Evolutionary conservation across 2,329 filamentous ascomycete genomes (phyloP), one percentile per base, ranked within the genome.

Genomic region (Emmonsia crescens): DNA sequence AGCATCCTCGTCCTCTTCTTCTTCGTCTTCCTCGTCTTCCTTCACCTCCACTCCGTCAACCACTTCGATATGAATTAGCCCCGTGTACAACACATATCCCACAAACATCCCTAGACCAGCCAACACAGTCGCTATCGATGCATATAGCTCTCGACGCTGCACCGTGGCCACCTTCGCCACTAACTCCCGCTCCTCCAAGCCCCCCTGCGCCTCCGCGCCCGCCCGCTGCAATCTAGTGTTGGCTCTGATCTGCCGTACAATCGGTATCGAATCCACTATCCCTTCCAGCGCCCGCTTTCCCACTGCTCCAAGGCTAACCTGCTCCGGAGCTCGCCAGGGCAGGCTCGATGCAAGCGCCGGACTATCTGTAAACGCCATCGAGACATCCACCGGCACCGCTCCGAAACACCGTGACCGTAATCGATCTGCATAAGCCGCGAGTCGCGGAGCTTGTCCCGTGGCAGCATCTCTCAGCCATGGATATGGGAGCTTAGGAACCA

Each of bases 401-500:
- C 77, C 78, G 64, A 77, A 80, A 51, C 75, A 74, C 38, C 67
- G 64, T 5, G 64, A 61, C 33, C 72, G 68, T 65, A 79, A 67
- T 33, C 73, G 73, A 56, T 78, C 71, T 3, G 77, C 76, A 71
- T 80, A 84, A 6, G 64, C 67, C 33, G 75, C 74, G 33, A 84
- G 64, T 6, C 67, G 70, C 2, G 77, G 72, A 52, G 78, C 80
- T 62, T 83, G 82, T 27, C 72, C 73, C 60, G 76, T 72, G 69
- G 89, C 78, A 0, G 80, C 79, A 58, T 84, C 80, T 62, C 78
- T 76, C 5, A 89, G 74, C 85, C 85, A 89, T 21, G 81, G 73
- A 60, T 85, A 82, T 19, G 85, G 83, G 27, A 89, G 71, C 9
- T 81, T 74, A 0, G 86, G 82, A 29, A 82, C 79, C 1, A 88